Base-by-base conservation (phyloP, 2,329 filamentous ascomycete genomes). In the Aspergillus amoenus region DNA sequence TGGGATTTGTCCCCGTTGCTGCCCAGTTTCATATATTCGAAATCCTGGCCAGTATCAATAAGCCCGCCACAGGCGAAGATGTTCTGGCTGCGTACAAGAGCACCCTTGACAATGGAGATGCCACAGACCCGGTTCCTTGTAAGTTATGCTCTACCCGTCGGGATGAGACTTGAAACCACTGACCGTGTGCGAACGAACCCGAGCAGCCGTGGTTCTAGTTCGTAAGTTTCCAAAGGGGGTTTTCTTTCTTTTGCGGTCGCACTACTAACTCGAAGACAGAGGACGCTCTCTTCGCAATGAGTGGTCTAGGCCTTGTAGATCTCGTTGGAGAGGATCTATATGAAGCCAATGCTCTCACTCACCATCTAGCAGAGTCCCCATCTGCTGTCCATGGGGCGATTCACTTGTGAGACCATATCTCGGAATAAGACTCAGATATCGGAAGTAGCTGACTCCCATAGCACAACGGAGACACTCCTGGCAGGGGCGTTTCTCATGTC, bases 1-100 rank as follows among this genome's bases (percentile, higher is more conserved):
- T 75, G n/a, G 73, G 71, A 1, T 75, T 75, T 37, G 64, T 75
- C 2, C 72, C 73, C 2, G 70, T 75, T 18, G 73, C 73, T 0
- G 61, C 72, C 13, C 67, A 72, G 34, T 75, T 75, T 55, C 55
- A 70, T 43, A 60, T 75, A 11, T 75, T 75, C 47, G 55, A 61
- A 17, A 61, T 64, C 21, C 52, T 75, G 1, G 67, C 68, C 6
- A 53, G 45, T 7, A 60, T 70, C 30, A 65, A 64, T 3, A 60
- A 61, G 15, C 62, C 67, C 2, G 67, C 65, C 5, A 71, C 62
- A 5, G 66, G 66, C 8, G 57, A 69, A 30, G 65, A 72, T 13
- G 61, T 74, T 5, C 64, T 67, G 7, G 57, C 61, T 9, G 59
- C 59, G 6, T 66, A 62, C 34, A 66, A 70, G 56, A 53, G 51